These are phyloP conservation scores for Citrullus amarus DNA, from an alignment of 306 rosid species.

Conservation along the genomic window DNA sequence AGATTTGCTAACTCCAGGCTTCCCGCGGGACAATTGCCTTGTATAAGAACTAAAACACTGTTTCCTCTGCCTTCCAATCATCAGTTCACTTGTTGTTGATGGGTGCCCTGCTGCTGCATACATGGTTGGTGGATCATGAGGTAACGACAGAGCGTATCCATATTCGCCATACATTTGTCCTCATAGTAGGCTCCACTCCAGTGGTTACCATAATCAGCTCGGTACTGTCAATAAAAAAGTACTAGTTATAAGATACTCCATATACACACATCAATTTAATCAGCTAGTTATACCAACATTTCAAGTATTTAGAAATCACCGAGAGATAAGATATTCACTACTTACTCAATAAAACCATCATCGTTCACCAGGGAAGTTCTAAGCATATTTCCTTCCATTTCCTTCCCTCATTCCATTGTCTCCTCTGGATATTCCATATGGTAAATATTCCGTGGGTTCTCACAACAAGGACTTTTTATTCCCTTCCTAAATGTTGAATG, in stretches of 20 bases:
- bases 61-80: slow-evolving; percentile 18
- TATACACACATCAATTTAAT: background rate
- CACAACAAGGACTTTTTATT: background rate
- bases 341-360: background rate
- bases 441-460: background rate
- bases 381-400: background rate
- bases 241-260: background rate
- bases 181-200: slow-evolving; percentile 73
- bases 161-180: slow-evolving; percentile 74
- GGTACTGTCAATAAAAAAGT: slow-evolving; percentile 29
- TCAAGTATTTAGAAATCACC: background rate
- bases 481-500: background rate
- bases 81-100: slow-evolving; percentile 95
- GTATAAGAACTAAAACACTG: background rate
- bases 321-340: background rate
- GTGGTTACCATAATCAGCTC: slow-evolving; percentile 68
- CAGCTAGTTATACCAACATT: background rate
- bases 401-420: background rate
- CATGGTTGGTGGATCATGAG: slow-evolving; percentile 83
- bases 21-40: background rate
- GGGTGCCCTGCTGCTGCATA: slow-evolving; percentile 63
- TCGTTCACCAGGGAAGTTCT: background rate
- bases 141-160: slow-evolving; percentile 65
- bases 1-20: slow-evolving; percentile 28
- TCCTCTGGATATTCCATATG: background rate